phyloP scores from a whole-genome alignment of 768 basidiomycete genomes.

The Holtermanniella nyarrowii region DNA sequence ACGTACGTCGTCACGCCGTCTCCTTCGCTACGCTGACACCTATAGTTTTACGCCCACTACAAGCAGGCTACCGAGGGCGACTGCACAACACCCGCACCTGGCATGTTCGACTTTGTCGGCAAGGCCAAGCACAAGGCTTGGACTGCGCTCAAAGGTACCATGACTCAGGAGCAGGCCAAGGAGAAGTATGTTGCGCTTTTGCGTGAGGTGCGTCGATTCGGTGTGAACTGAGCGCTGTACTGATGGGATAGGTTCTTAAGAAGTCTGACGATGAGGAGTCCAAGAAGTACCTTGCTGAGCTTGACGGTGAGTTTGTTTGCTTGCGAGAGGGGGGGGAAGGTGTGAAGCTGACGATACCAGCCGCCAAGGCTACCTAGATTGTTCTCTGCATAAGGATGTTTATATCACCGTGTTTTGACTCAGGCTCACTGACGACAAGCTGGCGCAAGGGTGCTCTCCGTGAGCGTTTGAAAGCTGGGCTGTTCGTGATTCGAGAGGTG shows the following conservation, averaged over 20 bases:
- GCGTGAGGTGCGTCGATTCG: slow-evolving; percentile 48
- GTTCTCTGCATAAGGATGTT: no score
- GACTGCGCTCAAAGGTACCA: slow-evolving; percentile 57
- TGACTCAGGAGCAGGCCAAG: slow-evolving; percentile 60
- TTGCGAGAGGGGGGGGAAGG: no score
- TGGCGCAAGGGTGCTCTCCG: no score
- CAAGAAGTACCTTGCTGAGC: slow-evolving; percentile 51
- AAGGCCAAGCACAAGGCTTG: slow-evolving; percentile 95
- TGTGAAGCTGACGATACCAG: no score
- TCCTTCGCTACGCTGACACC: no score
- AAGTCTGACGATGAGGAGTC: slow-evolving; percentile 48
- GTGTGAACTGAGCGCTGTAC: neutral
- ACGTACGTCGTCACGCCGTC: slow-evolving; percentile 48
- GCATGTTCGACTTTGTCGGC: slow-evolving; percentile 68
- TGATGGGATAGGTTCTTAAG: slow-evolving; percentile 50
- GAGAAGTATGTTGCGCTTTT: slow-evolving; percentile 66
- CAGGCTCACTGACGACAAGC: no score
- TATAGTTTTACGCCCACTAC: slow-evolving; percentile 82
- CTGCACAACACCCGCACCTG: slow-evolving; percentile 47
- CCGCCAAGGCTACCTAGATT: no score
- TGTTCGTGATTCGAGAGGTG: no score
- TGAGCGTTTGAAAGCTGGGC: no score
- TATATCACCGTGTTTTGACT: no score
- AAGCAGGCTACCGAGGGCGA: slow-evolving; percentile 84
- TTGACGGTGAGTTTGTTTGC: slow-evolving; percentile 55